phyloP scores from a whole-genome alignment of 2,329 filamentous ascomycete genomes.

The Colletotrichum tanaceti region DNA sequence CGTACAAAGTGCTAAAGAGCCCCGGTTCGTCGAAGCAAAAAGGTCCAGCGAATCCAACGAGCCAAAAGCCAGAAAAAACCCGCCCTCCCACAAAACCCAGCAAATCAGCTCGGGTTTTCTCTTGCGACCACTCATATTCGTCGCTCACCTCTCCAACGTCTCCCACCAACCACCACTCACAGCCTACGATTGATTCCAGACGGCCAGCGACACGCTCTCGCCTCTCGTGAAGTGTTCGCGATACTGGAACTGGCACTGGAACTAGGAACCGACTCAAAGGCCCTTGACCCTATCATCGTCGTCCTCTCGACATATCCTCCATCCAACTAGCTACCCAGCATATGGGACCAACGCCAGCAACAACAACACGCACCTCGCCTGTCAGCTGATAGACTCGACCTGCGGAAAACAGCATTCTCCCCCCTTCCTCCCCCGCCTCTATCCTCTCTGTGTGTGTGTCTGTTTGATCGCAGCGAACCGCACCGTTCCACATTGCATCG shows the following conservation, averaged over 20 bases:
- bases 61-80: conserved; percentile 41
- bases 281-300: conserved; percentile 61
- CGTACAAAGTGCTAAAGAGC: conserved; percentile 38
- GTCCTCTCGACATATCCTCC: conserved; percentile 45
- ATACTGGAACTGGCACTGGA: too few species aligned
- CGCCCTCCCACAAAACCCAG: conserved; percentile 41
- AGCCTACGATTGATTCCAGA: conserved; percentile 42
- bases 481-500: conserved; percentile 23
- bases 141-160: conserved; percentile 46
- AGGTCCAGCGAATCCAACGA: conserved; percentile 39
- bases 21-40: conserved; percentile 32
- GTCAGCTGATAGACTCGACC: conserved; percentile 65
- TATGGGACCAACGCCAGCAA: conserved; percentile 35
- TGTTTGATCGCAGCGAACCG: conserved; percentile 23
- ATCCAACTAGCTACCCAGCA: conserved; percentile 46
- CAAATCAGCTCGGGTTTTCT: conserved; percentile 43
- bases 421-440: too few species aligned
- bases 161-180: conserved; percentile 38
- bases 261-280: conserved; percentile 46
- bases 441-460: background rate
- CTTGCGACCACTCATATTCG: conserved; percentile 43
- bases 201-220: conserved; percentile 28
- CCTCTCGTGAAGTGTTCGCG: conserved; percentile 46
- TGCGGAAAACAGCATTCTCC: conserved; percentile 53
- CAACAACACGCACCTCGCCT: conserved; percentile 37